Conservation (phyloP, 2,329 filamentous ascomycete genomes). For the Zelopaecilomyces penicillatus region DNA sequence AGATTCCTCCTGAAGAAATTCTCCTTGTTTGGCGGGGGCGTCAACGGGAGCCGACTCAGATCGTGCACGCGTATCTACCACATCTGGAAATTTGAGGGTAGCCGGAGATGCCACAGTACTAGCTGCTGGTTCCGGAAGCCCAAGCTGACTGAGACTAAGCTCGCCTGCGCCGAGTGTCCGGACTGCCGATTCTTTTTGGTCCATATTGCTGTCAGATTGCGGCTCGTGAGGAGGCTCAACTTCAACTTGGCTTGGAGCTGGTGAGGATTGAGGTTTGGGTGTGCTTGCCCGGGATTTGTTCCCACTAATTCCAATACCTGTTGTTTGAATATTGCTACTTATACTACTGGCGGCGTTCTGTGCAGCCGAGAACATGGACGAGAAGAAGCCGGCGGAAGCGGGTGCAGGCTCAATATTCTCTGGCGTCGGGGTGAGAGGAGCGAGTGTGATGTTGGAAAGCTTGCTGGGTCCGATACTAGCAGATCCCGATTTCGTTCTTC, state of each 20-base stretch:
- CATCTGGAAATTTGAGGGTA: constrained; percentile 45
- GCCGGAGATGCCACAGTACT: constrained; percentile 48
- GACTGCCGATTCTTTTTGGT: constrained; percentile 65
- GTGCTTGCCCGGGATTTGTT: constrained; percentile 26
- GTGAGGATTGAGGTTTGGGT: constrained; percentile 17
- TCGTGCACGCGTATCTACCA: constrained; percentile 37
- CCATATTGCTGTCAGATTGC: constrained; percentile 27
- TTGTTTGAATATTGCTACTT: constrained; percentile 66
- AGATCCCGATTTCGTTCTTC: constrained; percentile 45
- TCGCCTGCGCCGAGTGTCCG: constrained; percentile 86
- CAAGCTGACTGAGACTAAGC: constrained; percentile 80
- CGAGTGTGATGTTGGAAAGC: constrained; percentile 66
- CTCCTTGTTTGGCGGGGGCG: constrained; percentile 17
- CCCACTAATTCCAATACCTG: constrained; percentile 43
- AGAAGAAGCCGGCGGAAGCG: constrained; percentile 74
- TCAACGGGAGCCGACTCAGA: constrained; percentile 54
- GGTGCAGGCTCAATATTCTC: constrained; percentile 55
- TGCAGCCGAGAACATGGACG: constrained; percentile 82
- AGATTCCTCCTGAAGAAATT: constrained; percentile 25
- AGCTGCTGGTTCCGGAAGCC: constrained; percentile 54
- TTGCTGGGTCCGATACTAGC: constrained; percentile 66
- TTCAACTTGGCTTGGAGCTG: constrained; percentile 27
- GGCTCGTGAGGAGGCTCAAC: constrained; percentile 30
- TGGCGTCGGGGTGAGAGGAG: constrained; percentile 66
- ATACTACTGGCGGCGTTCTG: constrained; percentile 80